Percentiles rank a stretch among this genome's conserved stretches.
Conservation (phyloP, 2,329 filamentous ascomycete species). For the Hypoxylon sp. region DNA sequence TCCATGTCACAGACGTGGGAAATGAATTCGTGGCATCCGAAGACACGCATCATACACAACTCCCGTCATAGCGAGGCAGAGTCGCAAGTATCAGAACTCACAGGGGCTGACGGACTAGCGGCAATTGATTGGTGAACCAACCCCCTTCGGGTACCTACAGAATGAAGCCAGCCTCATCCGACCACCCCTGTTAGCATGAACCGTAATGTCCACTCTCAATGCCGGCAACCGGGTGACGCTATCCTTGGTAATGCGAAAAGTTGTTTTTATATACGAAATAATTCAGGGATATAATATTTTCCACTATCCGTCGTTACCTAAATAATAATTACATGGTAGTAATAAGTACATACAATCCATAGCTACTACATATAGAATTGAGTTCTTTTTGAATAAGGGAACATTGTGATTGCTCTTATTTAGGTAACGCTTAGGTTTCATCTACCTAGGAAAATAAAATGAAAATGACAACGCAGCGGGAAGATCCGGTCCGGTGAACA, state of each 20-base stretch:
- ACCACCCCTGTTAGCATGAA: conserved; percentile 42
- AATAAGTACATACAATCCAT: too few relatives aligned
- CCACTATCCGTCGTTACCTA: not conserved
- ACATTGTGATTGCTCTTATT: conserved; percentile 6
- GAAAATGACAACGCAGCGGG: conserved; percentile 23
- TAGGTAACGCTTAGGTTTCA: not conserved
- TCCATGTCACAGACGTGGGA: conserved; percentile 15
- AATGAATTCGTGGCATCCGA: conserved; percentile 37
- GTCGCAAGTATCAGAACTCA: conserved; percentile 39
- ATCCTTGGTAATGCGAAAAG: conserved; percentile 12
- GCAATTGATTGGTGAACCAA: conserved; percentile 44
- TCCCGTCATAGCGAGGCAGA: conserved; percentile 27
- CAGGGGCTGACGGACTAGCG: conserved; percentile 32
- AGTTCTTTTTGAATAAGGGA: not conserved
- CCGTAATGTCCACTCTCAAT: conserved; percentile 31
- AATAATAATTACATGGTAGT: too few relatives aligned
- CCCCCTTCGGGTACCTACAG: conserved; percentile 42
- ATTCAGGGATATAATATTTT: not conserved
- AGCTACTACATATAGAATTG: not conserved
- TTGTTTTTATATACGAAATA: conserved; percentile 14
- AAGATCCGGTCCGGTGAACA: conserved; percentile 36
- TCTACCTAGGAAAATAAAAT: conserved; percentile 1
- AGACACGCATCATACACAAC: conserved; percentile 17
- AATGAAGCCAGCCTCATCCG: conserved; percentile 42
- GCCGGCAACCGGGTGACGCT: conserved; percentile 28